Percentiles rank a stretch among this genome's conserved stretches.
These are phyloP conservation scores for Erysimum cheiranthoides DNA, from an alignment of 345 rosid species.

Conservation along the genomic window DNA sequence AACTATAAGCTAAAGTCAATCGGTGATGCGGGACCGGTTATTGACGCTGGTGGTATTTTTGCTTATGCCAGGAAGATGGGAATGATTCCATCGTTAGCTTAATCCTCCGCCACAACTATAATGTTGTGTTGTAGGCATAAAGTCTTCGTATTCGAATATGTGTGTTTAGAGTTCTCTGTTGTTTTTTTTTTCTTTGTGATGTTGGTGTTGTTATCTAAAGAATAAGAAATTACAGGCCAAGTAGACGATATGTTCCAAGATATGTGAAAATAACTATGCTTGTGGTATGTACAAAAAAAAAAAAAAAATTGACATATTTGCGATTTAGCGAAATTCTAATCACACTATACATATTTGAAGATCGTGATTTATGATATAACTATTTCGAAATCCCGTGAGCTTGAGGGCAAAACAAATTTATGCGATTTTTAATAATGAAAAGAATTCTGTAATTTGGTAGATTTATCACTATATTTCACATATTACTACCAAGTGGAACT, in stretches of 20 bases:
- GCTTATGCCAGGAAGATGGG: constrained; percentile 79
- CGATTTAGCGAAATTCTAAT: background rate
- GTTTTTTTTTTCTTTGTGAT: background rate
- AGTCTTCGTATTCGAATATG: background rate
- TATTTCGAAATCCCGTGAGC: too few relatives aligned
- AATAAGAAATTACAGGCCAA: constrained; percentile 21
- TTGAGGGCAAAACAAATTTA: too few relatives aligned
- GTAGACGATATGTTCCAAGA: background rate
- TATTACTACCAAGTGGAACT: background rate
- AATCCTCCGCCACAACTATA: background rate
- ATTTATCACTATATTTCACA: background rate
- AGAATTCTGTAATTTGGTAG: too few relatives aligned
- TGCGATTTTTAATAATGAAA: background rate
- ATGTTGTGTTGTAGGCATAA: background rate
- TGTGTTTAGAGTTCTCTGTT: constrained; percentile 17
- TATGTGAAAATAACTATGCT: background rate
- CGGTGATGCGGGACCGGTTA: constrained; percentile 86
- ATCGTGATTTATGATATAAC: too few relatives aligned
- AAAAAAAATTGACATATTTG: background rate
- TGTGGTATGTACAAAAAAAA: too few relatives aligned
- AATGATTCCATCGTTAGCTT: constrained; percentile 63
- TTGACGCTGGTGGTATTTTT: constrained; percentile 82
- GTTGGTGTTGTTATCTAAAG: constrained; percentile 6
- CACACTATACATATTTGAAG: too few relatives aligned
- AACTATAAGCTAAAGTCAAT: constrained; percentile 75